These are phyloP conservation scores for Tripterygium wilfordii DNA, from an alignment of 177 flowering plant species.

Conservation along the genomic window DNA sequence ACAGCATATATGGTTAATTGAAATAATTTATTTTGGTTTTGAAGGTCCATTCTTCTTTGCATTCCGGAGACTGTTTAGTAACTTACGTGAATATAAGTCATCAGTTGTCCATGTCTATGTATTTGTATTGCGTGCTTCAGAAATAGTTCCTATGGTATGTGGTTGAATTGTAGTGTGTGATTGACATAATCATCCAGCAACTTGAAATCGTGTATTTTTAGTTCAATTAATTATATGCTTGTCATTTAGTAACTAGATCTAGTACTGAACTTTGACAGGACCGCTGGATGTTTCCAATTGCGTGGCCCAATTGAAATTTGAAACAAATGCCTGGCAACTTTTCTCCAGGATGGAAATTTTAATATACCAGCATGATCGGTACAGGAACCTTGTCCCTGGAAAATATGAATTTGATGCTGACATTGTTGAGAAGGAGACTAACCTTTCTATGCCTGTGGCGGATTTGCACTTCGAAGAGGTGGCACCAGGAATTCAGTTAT, in stretches of 20 bases:
- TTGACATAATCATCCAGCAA: too few species aligned
- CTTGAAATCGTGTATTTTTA: too few species aligned
- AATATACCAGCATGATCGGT: conserved; percentile 69
- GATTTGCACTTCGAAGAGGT: conserved; percentile 61
- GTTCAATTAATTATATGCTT: too few species aligned
- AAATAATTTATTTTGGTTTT: too few species aligned
- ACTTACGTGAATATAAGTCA: too few species aligned
- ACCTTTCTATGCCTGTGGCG: conserved; percentile 68
- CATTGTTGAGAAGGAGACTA: conserved; percentile 60
- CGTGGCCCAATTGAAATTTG: conserved; percentile 50
- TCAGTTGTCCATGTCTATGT: too few species aligned
- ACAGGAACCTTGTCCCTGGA: conserved; percentile 73
- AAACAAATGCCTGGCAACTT: conserved; percentile 52
- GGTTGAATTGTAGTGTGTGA: background rate
- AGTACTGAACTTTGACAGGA: conserved; percentile 39
- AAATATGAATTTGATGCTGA: conserved; percentile 68
- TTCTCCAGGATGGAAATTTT: conserved; percentile 73
- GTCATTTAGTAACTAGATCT: background rate
- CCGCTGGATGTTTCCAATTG: conserved; percentile 58
- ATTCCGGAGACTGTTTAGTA: too few species aligned
- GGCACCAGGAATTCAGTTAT: conserved; percentile 59
- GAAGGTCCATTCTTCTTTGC: too few species aligned
- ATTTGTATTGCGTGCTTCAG: too few species aligned
- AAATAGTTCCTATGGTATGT: too few species aligned
- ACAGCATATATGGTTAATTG: too few species aligned